These are phyloP conservation scores for Rhizopogon sp. DNA, from an alignment of 768 basidiomycete species.

Conservation along the genomic window DNA sequence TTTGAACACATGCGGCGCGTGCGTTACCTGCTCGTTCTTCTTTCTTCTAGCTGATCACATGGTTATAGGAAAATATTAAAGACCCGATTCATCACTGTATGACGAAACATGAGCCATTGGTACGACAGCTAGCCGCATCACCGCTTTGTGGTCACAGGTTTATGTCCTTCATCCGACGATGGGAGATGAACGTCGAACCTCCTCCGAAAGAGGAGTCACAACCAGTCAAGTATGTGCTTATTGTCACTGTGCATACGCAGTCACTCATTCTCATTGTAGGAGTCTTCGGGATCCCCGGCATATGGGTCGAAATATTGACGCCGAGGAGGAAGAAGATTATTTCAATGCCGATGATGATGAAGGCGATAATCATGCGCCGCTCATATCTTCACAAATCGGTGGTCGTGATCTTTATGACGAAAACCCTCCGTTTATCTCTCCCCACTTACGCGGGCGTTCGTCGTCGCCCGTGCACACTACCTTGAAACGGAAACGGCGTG, in stretches of 20 bases:
- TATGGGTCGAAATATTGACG: slow-evolving; percentile 49
- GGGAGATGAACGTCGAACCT: slow-evolving; percentile 91
- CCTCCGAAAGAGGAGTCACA: slow-evolving; percentile 49
- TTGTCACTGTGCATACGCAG: not conserved
- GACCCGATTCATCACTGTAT: slow-evolving; percentile 81
- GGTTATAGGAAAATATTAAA: slow-evolving; percentile 76
- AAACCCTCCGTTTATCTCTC: slow-evolving; percentile 26
- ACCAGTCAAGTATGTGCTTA: slow-evolving; percentile 43
- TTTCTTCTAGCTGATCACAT: slow-evolving; percentile 4
- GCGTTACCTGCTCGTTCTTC: slow-evolving; percentile 17
- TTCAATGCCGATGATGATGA: slow-evolving; percentile 90
- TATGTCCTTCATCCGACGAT: slow-evolving; percentile 66
- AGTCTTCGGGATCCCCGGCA: slow-evolving; percentile 33
- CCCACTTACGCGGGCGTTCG: slow-evolving; percentile 19
- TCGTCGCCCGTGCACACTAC: slow-evolving; percentile 27
- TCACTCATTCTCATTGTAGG: slow-evolving; percentile 25
- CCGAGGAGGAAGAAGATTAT: slow-evolving; percentile 89
- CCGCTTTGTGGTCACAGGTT: slow-evolving; percentile 65
- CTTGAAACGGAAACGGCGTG: slow-evolving; percentile 58
- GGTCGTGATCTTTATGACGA: slow-evolving; percentile 31
- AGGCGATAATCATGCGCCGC: slow-evolving; percentile 36
- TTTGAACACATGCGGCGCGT: slow-evolving; percentile 91
- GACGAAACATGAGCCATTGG: slow-evolving; percentile 61
- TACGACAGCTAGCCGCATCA: slow-evolving; percentile 59
- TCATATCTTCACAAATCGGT: slow-evolving; percentile 23